Evolutionary conservation across 108 stramenopile genomes (phyloP).

Genomic region (Nannochloropsis oceanica): DNA sequence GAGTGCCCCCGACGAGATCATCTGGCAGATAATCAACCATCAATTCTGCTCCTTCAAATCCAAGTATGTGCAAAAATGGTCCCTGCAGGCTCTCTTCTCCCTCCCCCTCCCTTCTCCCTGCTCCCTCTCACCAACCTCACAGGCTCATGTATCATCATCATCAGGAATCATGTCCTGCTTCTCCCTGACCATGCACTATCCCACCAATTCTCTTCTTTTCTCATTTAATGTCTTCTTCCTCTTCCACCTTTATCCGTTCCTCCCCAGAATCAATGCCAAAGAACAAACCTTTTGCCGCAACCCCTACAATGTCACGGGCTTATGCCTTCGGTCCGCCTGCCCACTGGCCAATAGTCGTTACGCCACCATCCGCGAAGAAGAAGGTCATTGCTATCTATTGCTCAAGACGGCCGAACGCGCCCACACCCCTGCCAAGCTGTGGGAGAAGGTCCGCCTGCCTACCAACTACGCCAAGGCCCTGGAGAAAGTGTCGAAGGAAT

Average conservation of each 20-base stretch:
- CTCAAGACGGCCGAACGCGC: conserved; percentile 94
- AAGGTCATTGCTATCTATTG: conserved; percentile 66
- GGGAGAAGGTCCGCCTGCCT: conserved; percentile 84
- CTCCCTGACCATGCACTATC: not conserved
- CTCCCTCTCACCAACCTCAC: no score
- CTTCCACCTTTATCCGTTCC: not conserved
- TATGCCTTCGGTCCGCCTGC: conserved; percentile 84
- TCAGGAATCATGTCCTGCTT: not conserved
- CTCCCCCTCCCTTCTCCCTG: not conserved
- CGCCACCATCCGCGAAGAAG: conserved; percentile 89
- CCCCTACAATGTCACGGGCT: conserved; percentile 84
- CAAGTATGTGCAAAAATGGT: not conserved
- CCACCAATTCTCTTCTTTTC: not conserved
- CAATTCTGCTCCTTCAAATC: conserved; percentile 92
- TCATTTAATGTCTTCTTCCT: not conserved
- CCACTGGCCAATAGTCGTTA: conserved; percentile 91
- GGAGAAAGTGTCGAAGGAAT: conserved; percentile 67
- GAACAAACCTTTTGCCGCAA: conserved; percentile 89
- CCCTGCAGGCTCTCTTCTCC: not conserved
- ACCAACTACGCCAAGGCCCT: conserved; percentile 83
- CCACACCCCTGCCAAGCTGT: conserved; percentile 86
- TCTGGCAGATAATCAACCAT: conserved; percentile 94
- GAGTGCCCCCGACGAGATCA: conserved; percentile 65
- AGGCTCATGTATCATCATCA: conserved; percentile 45
- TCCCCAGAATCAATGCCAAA: conserved; percentile 30